Evolutionary conservation across 1,284 basidiomycete species (phyloP), one percentile per base, ranked within the genome.

Genomic region (Austroboletus novae-zelandiae): DNA sequence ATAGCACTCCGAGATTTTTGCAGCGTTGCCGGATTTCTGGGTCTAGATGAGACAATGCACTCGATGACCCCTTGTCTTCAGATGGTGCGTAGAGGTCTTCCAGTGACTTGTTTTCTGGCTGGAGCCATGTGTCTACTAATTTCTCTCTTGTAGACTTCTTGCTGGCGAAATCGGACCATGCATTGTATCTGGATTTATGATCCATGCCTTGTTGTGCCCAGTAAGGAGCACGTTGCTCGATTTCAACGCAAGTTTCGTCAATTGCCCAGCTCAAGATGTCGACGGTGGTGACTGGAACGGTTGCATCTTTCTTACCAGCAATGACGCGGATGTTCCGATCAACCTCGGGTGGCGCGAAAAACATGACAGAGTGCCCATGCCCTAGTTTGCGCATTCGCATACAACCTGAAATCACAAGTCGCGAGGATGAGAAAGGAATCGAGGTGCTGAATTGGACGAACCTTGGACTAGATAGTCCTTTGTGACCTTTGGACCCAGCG

Each of bases 221-320:
- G 25, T 27, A 27, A 27, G 25, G 25, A 27, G 25, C 25, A 27
- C 14, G 31, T 14, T 32, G 31, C 31, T 32, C 31, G 31, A 32
- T 32, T 13, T 32, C 31, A 15, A 15, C 8, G 11, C 31, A 32
- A 8, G 31, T 32, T 32, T 32, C 31, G 1, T 52, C 56, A 57
- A 80, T 74, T 1, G 67, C 54, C 79, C 48, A 43, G 8, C n/a
- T 14, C 9, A 49, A 32, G 20, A 49, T 27, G 36, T 49, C 48
- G 11, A 11, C 14, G 10, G 42, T 49, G 2, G 42, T 29, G 13
- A 49, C 20, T 18, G 7, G 25, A 9, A 8, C 5, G 11, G 18
- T 2, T 5, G 10, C 13, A 11, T 25, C 17, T 8, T 11, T 17
- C 15, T 44, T 49, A 2, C 8, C 40, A 14, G 27, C 27, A 10